Conservation (phyloP, 495 filamentous ascomycete species). For the Hyphodiscus hymeniophilus region DNA sequence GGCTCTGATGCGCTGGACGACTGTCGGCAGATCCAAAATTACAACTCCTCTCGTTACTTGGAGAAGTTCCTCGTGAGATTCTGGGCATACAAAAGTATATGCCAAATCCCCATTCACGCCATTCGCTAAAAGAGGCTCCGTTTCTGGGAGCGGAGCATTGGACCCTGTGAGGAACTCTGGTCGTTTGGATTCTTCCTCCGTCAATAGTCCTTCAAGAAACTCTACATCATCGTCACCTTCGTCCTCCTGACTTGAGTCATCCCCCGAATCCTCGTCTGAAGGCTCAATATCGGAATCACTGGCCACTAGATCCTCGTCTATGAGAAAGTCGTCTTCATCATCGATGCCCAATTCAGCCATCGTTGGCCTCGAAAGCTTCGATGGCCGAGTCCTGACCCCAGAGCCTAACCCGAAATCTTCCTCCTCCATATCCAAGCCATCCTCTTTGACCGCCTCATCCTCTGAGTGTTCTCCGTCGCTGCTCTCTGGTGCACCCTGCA, state of each 20-base stretch:
- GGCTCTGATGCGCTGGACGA: constrained; percentile 83
- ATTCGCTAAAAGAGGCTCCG: constrained; percentile 13
- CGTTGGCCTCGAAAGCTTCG: constrained; percentile 12
- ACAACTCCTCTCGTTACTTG: constrained; percentile 50
- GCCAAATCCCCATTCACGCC: constrained; percentile 40
- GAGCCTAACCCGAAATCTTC: constrained; percentile 46
- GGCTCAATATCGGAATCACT: constrained; percentile 53
- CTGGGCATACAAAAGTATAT: constrained; percentile 78
- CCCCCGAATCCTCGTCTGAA: constrained; percentile 35
- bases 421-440: constrained; percentile 28
- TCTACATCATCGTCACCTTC: constrained; percentile 52
- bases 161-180: constrained; percentile 32
- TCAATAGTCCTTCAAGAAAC: constrained; percentile 56
- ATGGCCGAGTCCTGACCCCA: constrained; percentile 37
- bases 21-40: constrained; percentile 56
- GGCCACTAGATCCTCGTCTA: constrained; percentile 78
- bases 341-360: constrained; percentile 51
- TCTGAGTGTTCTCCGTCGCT: constrained; percentile 40
- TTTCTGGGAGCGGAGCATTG: constrained; percentile 17
- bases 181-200: constrained; percentile 40
- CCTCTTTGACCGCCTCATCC: constrained; percentile 25
- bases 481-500: constrained; percentile 56
- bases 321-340: constrained; percentile 86
- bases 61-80: constrained; percentile 65
- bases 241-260: constrained; percentile 47